Percentiles rank a stretch among this genome's conserved stretches.
Conservation (phyloP, 176 grass and related monocot species). For the Zea luxurians region DNA sequence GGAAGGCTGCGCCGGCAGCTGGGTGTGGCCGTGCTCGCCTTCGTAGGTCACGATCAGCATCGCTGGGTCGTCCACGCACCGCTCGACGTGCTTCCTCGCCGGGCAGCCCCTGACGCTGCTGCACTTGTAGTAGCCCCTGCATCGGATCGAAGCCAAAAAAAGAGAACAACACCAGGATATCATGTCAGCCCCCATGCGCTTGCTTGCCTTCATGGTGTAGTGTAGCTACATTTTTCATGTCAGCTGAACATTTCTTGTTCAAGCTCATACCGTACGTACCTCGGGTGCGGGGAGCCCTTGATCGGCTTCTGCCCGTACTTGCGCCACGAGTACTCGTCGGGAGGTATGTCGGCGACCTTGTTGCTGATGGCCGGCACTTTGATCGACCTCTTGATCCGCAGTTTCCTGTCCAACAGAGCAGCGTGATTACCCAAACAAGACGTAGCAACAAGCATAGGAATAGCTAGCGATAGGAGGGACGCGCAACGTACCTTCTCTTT, state of each 20-base stretch:
- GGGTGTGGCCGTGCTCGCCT: slow-evolving; percentile 74
- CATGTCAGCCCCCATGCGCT: slow-evolving; percentile 34
- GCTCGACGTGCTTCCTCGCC: slow-evolving; percentile 77
- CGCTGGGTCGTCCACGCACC: slow-evolving; percentile 71
- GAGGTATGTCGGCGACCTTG: slow-evolving; percentile 90
- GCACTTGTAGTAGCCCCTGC: slow-evolving; percentile 95
- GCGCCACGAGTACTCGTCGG: slow-evolving; percentile 94
- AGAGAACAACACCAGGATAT: slow-evolving; percentile 19
- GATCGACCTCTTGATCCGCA: slow-evolving; percentile 84
- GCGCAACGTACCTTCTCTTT: slow-evolving; percentile 66
- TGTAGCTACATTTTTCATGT: slow-evolving; percentile 39
- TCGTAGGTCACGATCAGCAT: slow-evolving; percentile 88
- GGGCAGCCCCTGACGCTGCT: slow-evolving; percentile 85
- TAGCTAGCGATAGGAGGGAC: background rate
- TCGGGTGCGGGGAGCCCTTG: slow-evolving; percentile 97
- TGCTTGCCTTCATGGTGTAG: slow-evolving; percentile 55
- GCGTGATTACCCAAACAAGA: slow-evolving; percentile 19
- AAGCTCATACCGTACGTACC: slow-evolving; percentile 47
- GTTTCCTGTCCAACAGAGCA: slow-evolving; percentile 51
- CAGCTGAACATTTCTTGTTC: slow-evolving; percentile 23
- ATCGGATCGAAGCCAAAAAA: slow-evolving; percentile 34
- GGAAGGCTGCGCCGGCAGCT: slow-evolving; percentile 35
- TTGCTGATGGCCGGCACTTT: slow-evolving; percentile 96
- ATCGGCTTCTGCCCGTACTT: slow-evolving; percentile 99
- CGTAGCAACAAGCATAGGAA: background rate